Evolutionary conservation across 2,329 filamentous ascomycete species (phyloP), one percentile per base, ranked within the genome.

Genomic region (Mollisiaceae sp.): DNA sequence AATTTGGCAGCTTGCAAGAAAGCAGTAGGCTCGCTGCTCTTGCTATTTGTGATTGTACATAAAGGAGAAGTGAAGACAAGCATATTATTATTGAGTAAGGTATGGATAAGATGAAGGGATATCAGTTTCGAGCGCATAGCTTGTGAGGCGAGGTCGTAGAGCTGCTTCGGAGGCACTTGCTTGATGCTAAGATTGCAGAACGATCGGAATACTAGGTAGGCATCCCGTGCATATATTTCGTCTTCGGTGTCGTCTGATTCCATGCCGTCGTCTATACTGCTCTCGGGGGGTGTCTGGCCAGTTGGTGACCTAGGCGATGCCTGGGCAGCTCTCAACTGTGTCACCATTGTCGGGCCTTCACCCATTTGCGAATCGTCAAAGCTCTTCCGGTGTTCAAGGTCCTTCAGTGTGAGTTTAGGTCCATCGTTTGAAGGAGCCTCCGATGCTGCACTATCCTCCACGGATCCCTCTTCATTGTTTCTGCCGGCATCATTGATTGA

Each of bases 141-240:
- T 75, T 97, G 94, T 20, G 94, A 94, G 63, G 93, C 93, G 60
- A 97, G 81, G 75, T 99, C 95, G 74, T 94, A 93, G 22, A 97
- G 88, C 77, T 98, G 94, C 68, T 99, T 95, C 2, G 93, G 89
- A 9, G 92, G 88, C 32, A 99, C 83, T 47, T 93, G 82, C 77
- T 99, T 99, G 68, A 94, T 97, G 65, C 94, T 97, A 55, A 99
- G 83, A 79, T 97, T 97, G 83, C 96, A 99, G 81, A 99, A 95
- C 2, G 95, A 97, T 38, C 95, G 88, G 81, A 99, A 98, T 55
- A 99, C 93, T 24, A 99, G 86, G 78, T 98, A 99, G 11, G 95
- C 94, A 79, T 99, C 95, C 72, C 95, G 92, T 73, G 98, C 93
- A 76, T 97, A 98, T 22, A 98, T 92, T 76, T 99, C 95, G 75